Percentiles rank a stretch among this genome's conserved stretches.
These are phyloP conservation scores for Medicago arabica DNA, from an alignment of 306 rosid species.

Conservation along the genomic window DNA sequence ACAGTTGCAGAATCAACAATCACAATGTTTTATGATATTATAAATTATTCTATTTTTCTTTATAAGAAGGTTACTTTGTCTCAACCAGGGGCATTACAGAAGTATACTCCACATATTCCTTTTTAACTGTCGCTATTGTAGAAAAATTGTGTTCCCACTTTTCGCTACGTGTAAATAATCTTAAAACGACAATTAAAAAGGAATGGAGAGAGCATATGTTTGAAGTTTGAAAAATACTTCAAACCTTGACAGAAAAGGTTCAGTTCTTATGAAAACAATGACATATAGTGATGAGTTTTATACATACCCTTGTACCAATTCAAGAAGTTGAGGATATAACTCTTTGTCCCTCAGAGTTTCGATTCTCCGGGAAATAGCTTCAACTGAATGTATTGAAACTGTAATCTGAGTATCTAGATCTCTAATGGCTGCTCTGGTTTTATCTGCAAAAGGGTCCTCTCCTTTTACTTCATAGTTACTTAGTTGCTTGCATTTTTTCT, in stretches of 20 bases:
- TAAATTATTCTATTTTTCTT: neutral
- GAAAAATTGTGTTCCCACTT: too few species aligned
- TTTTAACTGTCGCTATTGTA: too few species aligned
- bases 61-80: too few species aligned
- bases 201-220: too few species aligned
- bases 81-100: too few species aligned
- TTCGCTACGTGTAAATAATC: too few species aligned
- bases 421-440: slow-evolving; percentile 75
- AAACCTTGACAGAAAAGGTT: slow-evolving; percentile 17
- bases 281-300: slow-evolving; percentile 27
- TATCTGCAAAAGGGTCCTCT: slow-evolving; percentile 70
- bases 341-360: slow-evolving; percentile 90
- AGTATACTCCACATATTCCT: too few species aligned
- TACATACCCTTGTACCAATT: slow-evolving; percentile 76
- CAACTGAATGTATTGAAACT: slow-evolving; percentile 92
- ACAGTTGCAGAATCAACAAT: slow-evolving; percentile 28
- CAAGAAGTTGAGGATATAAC: slow-evolving; percentile 88
- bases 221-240: neutral
- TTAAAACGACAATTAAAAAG: neutral
- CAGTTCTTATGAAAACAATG: slow-evolving; percentile 3
- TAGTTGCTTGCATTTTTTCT: slow-evolving; percentile 76
- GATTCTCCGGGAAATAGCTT: slow-evolving; percentile 80
- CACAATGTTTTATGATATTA: neutral
- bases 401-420: slow-evolving; percentile 85
- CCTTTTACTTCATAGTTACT: slow-evolving; percentile 82